Percentiles rank a stretch among this genome's conserved stretches.
These are phyloP conservation scores for Phlegmacium glaucopus DNA, from an alignment of 768 basidiomycete species.

Conservation along the genomic window DNA sequence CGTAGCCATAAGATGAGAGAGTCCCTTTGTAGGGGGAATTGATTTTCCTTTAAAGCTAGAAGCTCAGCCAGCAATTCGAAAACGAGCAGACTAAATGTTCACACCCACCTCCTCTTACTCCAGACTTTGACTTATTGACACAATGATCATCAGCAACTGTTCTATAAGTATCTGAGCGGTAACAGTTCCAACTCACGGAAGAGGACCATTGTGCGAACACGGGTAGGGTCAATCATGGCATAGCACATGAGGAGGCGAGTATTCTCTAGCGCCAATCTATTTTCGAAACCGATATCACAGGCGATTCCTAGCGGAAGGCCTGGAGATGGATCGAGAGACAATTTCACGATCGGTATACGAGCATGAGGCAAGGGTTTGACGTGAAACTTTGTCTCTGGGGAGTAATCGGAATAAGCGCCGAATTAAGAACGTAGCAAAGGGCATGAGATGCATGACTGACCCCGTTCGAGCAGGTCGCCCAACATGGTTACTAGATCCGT, in stretches of 20 bases:
- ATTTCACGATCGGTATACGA: conserved; percentile 97
- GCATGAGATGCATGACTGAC: conserved; percentile 40
- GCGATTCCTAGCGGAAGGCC: conserved; percentile 85
- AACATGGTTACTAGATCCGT: conserved; percentile 92
- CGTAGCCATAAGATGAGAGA: conserved; percentile 95
- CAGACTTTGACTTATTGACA: conserved; percentile 86
- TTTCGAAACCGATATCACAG: conserved; percentile 98
- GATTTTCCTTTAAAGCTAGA: conserved; percentile 66
- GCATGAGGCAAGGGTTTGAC: conserved; percentile 97
- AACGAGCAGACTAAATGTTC: background rate
- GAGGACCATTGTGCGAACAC: conserved; percentile 90
- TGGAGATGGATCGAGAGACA: conserved; percentile 85
- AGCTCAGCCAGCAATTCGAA: background rate
- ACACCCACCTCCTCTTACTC: conserved; percentile 83
- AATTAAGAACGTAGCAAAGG: conserved; percentile 1
- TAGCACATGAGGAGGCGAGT: conserved; percentile 95
- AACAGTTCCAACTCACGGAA: conserved; percentile 69
- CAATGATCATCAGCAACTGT: conserved; percentile 13
- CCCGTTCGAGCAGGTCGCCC: conserved; percentile 89
- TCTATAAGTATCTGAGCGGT: background rate
- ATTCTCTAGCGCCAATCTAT: conserved; percentile 94
- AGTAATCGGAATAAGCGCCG: conserved; percentile 5
- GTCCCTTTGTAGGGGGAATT: conserved; percentile 98
- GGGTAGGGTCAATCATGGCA: conserved; percentile 92
- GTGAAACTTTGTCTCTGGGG: conserved; percentile 86